Evolutionary conservation across 208 protist species (phyloP), one percentile per base, ranked within the genome.

Genomic region (Leishmania tropica): DNA sequence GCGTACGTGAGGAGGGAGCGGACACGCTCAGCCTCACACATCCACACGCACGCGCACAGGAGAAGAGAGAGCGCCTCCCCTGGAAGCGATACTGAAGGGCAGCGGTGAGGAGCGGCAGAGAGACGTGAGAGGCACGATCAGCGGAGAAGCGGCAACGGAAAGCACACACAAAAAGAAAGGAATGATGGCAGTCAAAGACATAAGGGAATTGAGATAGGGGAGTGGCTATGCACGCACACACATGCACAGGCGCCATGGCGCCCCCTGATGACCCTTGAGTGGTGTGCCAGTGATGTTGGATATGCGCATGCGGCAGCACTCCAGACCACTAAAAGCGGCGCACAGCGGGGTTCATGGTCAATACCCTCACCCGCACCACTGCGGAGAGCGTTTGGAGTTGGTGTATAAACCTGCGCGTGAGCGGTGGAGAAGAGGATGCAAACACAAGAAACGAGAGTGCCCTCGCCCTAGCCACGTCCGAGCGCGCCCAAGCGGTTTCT

Each of bases 151-250:
- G 48, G 42, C 24, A 51, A 56, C 53, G 67, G 53, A 76, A 37
- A 80, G 53, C 1, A 28, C 13, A 40, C 53, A 81, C 72, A 40
- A 45, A 75, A 47, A 54, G 28, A 84, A 17, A 80, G 45, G 0
- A 35, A 53, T 31, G 24, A 40, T 28, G 40, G 17, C 10, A 76
- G 28, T 24, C 3, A 40, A 45, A 76, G 51, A 62, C 45, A 28
- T 15, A 4, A 21, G 51, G 40, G 47, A 21, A 24, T 10, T n/a
- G 31, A 28, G 51, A 75, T 11, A 42, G 51, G 73, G 8, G 73
- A 45, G 47, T 15, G 28, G 47, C 6, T 19, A 28, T 72, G 35
- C 40, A 47, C 35, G 40, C 21, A 24, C 45, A 28, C 42, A 13
- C 21, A 35, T 31, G 35, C 73, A 40, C 31, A 56, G 31, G 73